These are phyloP conservation scores for Paragyromitra xinjiangensis DNA, from an alignment of 495 filamentous ascomycete species.

Conservation along the genomic window DNA sequence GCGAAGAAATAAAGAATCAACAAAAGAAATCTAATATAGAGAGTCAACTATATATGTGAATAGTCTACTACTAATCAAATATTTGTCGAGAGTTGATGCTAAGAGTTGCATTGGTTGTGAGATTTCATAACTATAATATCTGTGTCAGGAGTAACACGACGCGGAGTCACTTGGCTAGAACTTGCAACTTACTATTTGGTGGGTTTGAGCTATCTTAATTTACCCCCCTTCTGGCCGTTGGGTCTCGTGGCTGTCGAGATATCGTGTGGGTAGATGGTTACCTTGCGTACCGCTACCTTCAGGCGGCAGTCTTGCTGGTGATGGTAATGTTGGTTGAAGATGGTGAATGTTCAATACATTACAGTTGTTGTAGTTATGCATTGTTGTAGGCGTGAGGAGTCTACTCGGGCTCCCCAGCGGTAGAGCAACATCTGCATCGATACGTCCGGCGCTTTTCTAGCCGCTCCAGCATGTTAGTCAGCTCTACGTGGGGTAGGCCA, in stretches of 20 bases:
- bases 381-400: not conserved
- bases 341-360: not conserved
- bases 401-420: not conserved
- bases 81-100: too few species aligned
- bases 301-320: not conserved
- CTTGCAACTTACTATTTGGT: not conserved
- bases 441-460: not conserved
- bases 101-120: too few species aligned
- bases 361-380: not conserved
- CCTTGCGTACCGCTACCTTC: not conserved
- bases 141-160: too few species aligned
- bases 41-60: too few species aligned
- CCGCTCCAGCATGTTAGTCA: not conserved
- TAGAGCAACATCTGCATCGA: not conserved
- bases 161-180: not conserved
- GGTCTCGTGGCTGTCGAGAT: not conserved
- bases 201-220: not conserved
- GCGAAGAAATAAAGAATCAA: too few species aligned
- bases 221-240: not conserved
- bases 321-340: not conserved
- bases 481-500: not conserved
- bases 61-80: too few species aligned
- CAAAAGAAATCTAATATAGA: too few species aligned
- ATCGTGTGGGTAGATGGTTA: not conserved
- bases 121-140: too few species aligned